Conservation (phyloP, 164 flowering plant species). For the Pachysandra terminalis region DNA sequence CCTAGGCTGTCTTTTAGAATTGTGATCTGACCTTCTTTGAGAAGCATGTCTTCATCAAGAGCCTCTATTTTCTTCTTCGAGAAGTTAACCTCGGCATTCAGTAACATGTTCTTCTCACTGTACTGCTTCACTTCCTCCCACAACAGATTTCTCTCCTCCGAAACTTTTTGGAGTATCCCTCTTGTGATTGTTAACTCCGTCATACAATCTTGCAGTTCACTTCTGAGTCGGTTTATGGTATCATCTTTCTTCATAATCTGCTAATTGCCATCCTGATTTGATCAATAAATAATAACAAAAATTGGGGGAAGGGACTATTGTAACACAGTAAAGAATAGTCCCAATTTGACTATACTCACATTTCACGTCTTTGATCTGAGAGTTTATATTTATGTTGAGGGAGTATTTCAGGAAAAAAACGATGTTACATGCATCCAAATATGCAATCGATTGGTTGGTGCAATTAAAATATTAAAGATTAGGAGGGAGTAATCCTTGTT, state of each 20-base stretch:
- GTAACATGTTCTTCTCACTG: slow-evolving; percentile 76
- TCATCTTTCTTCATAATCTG: slow-evolving; percentile 85
- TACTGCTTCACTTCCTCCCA: slow-evolving; percentile 81
- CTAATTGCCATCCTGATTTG: background rate
- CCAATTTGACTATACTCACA: no score
- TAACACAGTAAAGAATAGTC: background rate
- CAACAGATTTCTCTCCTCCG: slow-evolving; percentile 79
- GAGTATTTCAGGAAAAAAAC: no score
- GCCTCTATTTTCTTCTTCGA: slow-evolving; percentile 72
- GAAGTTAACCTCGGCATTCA: slow-evolving; percentile 54
- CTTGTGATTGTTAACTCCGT: slow-evolving; percentile 45
- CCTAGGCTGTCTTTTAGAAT: slow-evolving; percentile 67
- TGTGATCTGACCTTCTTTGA: slow-evolving; percentile 91
- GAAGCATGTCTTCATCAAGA: slow-evolving; percentile 77
- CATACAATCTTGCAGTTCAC: slow-evolving; percentile 54
- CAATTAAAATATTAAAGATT: no score
- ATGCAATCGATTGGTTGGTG: no score
- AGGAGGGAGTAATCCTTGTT: no score
- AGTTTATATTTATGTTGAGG: no score
- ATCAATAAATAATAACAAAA: background rate
- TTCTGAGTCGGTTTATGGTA: slow-evolving; percentile 41
- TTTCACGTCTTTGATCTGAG: no score
- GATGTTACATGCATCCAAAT: no score
- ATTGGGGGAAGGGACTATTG: background rate
- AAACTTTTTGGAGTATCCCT: slow-evolving; percentile 59